Percentiles rank a stretch among this genome's conserved stretches.
These are phyloP conservation scores for Penicillium silybi DNA, from an alignment of 495 filamentous ascomycete genomes.

Conservation along the genomic window DNA sequence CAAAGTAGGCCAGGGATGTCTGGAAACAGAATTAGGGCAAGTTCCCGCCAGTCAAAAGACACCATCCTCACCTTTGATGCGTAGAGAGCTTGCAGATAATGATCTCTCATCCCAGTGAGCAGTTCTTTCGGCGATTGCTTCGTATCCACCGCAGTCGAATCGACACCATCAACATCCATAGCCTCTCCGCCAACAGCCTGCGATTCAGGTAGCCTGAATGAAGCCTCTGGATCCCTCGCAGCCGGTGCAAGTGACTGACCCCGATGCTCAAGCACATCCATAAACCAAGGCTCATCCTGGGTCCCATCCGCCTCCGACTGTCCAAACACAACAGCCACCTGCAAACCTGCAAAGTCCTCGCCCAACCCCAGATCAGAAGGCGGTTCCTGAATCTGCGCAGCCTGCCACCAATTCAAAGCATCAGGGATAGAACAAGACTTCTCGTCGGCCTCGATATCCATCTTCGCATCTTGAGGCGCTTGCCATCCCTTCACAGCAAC, in stretches of 20 bases:
- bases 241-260: slow-evolving; percentile 18
- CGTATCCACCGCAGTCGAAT: slow-evolving; percentile 7
- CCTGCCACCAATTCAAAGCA: slow-evolving; percentile 35
- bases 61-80: slow-evolving; percentile 63
- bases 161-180: slow-evolving; percentile 17
- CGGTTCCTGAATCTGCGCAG: slow-evolving; percentile 37
- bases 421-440: slow-evolving; percentile 14
- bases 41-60: not conserved
- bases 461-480: slow-evolving; percentile 28
- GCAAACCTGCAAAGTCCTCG: slow-evolving; percentile 25
- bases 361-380: slow-evolving; percentile 13
- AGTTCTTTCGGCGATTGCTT: slow-evolving; percentile 59
- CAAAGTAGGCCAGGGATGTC: slow-evolving; percentile 93
- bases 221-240: not conserved
- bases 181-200: slow-evolving; percentile 7
- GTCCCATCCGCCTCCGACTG: slow-evolving; percentile 5
- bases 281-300: slow-evolving; percentile 12
- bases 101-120: slow-evolving; percentile 62
- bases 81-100: slow-evolving; percentile 89
- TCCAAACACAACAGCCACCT: slow-evolving; percentile 34
- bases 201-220: slow-evolving; percentile 10
- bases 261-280: slow-evolving; percentile 19
- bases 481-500: slow-evolving; percentile 39
- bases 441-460: slow-evolving; percentile 33
- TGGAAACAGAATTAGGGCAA: slow-evolving; percentile 26